Percentiles rank a stretch among this genome's conserved stretches.
phyloP scores from a whole-genome alignment of 805 yeast species.

The Suhomyces vadensis region DNA sequence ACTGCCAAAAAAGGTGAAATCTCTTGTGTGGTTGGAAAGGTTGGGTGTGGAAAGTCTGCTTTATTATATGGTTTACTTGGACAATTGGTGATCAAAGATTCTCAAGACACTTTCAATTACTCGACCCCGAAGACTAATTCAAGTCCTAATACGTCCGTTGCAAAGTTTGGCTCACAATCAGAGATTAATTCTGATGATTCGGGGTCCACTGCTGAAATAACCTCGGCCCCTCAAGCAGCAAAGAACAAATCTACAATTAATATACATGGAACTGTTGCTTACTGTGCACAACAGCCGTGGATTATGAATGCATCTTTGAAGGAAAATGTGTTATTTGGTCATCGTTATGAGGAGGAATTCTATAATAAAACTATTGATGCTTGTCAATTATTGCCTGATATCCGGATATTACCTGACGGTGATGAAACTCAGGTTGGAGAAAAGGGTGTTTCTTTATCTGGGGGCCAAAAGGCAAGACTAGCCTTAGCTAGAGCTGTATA shows the following conservation, averaged over 20 bases:
- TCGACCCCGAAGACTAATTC: too few species aligned
- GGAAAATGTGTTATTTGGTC: slow-evolving; percentile 30
- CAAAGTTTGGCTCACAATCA: too few species aligned
- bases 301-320: slow-evolving; percentile 26
- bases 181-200: too few species aligned
- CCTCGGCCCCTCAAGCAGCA: too few species aligned
- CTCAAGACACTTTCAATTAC: neutral
- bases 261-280: slow-evolving; percentile 25
- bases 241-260: slow-evolving; percentile 9
- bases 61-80: slow-evolving; percentile 27
- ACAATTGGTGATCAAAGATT: slow-evolving; percentile 14
- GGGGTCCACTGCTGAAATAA: too few species aligned
- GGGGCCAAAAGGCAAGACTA: slow-evolving; percentile 32
- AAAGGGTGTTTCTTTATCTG: slow-evolving; percentile 30
- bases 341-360: slow-evolving; percentile 20
- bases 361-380: slow-evolving; percentile 26
- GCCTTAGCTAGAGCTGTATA: slow-evolving; percentile 32
- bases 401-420: slow-evolving; percentile 29
- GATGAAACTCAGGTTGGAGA: slow-evolving; percentile 31
- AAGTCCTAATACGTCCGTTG: too few species aligned
- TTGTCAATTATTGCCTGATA: slow-evolving; percentile 26
- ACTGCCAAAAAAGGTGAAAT: slow-evolving; percentile 25
- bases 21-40: slow-evolving; percentile 27
- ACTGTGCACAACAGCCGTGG: slow-evolving; percentile 30
- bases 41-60: slow-evolving; percentile 29